Percentiles rank a stretch among this genome's conserved stretches.
phyloP scores from a whole-genome alignment of 2,329 filamentous ascomycete genomes.

The Curvularia verruculosa region DNA sequence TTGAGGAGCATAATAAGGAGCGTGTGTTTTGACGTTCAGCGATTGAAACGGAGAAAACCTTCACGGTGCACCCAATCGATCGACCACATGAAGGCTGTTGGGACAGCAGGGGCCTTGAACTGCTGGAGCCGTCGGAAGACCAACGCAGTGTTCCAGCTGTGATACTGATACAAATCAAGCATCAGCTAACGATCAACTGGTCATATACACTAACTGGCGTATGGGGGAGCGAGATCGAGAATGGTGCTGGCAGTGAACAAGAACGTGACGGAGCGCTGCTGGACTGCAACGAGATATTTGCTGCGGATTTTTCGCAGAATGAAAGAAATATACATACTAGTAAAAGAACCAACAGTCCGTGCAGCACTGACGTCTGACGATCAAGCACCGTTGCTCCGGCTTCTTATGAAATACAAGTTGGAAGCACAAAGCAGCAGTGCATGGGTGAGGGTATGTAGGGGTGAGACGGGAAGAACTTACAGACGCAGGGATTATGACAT shows the following conservation, averaged over 20 bases:
- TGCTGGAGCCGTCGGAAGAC: conserved; percentile 30
- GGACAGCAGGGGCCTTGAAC: conserved; percentile 39
- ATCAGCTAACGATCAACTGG: conserved; percentile 40
- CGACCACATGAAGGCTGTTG: conserved; percentile 42
- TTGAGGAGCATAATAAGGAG: conserved; percentile 58
- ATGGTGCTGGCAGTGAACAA: conserved; percentile 33
- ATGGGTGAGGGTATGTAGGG: conserved; percentile 31
- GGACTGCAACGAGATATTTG: conserved; percentile 41
- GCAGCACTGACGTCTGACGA: conserved; percentile 50
- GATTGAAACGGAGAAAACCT: conserved; percentile 39
- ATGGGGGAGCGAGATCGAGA: conserved; percentile 29
- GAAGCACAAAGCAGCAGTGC: conserved; percentile 35
- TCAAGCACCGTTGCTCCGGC: conserved; percentile 43
- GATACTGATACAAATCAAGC: conserved; percentile 41
- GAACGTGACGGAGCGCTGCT: conserved; percentile 43
- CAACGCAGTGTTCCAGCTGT: conserved; percentile 34
- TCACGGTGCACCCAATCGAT: conserved; percentile 39
- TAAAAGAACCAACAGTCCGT: conserved; percentile 47
- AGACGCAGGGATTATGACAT: conserved; percentile 33
- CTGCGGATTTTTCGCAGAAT: conserved; percentile 45
- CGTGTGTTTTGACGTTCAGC: conserved; percentile 32
- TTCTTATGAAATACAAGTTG: conserved; percentile 42
- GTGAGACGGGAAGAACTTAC: conserved; percentile 38
- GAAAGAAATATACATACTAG: conserved; percentile 28
- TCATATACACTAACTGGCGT: conserved; percentile 42